A percentile compares a stretch with the other conserved stretches of the same genome.
These are phyloP conservation scores for Umbellularia californica DNA, from an alignment of 164 flowering plant genomes.

Conservation along the genomic window DNA sequence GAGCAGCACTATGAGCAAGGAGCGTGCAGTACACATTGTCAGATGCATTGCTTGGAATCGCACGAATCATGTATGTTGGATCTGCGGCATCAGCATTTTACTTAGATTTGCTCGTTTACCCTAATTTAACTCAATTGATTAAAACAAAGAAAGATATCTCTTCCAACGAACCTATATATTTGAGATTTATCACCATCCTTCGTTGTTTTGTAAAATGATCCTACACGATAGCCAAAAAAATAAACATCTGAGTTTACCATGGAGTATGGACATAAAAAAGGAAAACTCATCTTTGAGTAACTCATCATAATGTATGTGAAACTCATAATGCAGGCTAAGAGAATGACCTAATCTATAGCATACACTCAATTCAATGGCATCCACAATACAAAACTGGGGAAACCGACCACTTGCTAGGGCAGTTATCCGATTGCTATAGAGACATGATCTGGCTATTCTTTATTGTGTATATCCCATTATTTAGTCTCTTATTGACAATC, in stretches of 20 bases:
- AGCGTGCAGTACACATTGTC: slow-evolving; percentile 98
- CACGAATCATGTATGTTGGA: slow-evolving; percentile 98
- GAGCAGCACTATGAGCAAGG: slow-evolving; percentile 93
- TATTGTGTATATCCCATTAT: neutral
- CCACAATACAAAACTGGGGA: neutral
- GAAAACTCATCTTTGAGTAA: too few species aligned
- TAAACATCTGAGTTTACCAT: neutral
- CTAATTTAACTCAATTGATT: neutral
- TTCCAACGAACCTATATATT: slow-evolving; percentile 64
- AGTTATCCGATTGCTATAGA: neutral
- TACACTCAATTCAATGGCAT: neutral
- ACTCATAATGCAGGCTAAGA: too few species aligned
- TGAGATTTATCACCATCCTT: slow-evolving; percentile 62
- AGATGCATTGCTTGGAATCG: slow-evolving; percentile 90
- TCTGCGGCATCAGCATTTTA: slow-evolving; percentile 36
- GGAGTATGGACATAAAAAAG: too few species aligned
- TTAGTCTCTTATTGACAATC: too few species aligned
- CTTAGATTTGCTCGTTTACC: slow-evolving; percentile 2
- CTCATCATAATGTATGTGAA: too few species aligned
- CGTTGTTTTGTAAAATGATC: slow-evolving; percentile 51
- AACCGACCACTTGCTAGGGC: neutral
- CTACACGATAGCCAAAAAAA: slow-evolving; percentile 35
- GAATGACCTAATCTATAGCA: too few species aligned
- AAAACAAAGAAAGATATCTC: neutral
- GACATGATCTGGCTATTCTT: neutral